phyloP scores from a whole-genome alignment of 1,284 basidiomycete genomes.

The Cryptococcus amylolentus region DNA sequence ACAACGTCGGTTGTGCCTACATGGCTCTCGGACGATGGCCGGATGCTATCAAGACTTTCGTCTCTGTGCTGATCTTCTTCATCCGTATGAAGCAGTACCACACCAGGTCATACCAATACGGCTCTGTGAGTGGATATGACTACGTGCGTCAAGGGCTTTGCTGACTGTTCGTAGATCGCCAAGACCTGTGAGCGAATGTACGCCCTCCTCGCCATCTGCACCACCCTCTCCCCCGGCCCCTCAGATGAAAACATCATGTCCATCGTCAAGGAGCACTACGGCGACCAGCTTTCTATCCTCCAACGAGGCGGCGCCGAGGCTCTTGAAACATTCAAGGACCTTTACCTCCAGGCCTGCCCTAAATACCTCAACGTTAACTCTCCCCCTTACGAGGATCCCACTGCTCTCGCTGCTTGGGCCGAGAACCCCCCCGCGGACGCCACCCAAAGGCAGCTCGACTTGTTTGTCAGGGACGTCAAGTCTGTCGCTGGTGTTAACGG shows the following conservation, averaged over 20 bases:
- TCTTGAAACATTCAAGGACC: conserved; percentile 82
- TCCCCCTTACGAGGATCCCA: conserved; percentile 82
- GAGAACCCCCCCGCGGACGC: conserved; percentile 63
- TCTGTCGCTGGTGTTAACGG: conserved; percentile 76
- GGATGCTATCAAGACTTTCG: conserved; percentile 90
- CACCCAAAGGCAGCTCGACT: conserved; percentile 73
- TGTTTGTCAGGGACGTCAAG: conserved; percentile 74
- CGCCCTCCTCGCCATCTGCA: conserved; percentile 88
- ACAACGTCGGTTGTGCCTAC: conserved; percentile 80
- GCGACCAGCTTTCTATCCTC: conserved; percentile 86
- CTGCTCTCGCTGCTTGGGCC: conserved; percentile 60
- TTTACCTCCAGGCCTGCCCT: conserved; percentile 90
- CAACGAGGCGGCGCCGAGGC: conserved; percentile 63
- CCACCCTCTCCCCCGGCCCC: conserved; percentile 81
- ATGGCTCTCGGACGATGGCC: conserved; percentile 90
- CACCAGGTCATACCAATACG: conserved; percentile 92
- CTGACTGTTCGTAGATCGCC: conserved; percentile 66
- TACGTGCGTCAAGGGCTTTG: neutral
- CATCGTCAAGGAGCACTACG: conserved; percentile 87
- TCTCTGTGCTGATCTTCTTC: conserved; percentile 89
- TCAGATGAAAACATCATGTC: conserved; percentile 93
- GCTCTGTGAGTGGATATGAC: conserved; percentile 61
- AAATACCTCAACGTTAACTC: conserved; percentile 95
- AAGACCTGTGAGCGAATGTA: conserved; percentile 98
- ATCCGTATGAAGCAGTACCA: conserved; percentile 91